Evolutionary conservation across 2,329 filamentous ascomycete genomes (phyloP), one percentile per base, ranked within the genome.

Genomic region (Ophiobolus disseminans): DNA sequence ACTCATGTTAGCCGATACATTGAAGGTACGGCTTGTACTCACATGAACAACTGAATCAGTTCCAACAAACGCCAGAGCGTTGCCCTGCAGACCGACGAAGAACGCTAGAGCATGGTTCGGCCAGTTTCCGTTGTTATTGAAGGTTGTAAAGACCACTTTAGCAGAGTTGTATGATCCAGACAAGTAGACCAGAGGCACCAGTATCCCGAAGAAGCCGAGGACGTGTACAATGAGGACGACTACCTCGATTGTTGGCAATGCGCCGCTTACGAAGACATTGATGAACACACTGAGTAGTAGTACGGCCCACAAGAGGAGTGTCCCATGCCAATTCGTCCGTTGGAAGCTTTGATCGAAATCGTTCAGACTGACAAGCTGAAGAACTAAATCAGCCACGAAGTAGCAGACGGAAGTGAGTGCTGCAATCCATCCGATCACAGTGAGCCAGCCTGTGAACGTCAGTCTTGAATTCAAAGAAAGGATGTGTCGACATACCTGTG

Each of bases 191-290:
- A 72, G 14, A 0, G 69, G 66, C 19, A 82, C 76, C 9, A 83
- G 63, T 45, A 82, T 78, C 0, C 75, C 80, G 47, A 82, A 79
- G 59, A 82, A 79, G 3, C 80, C 80, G 11, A 78, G 60, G n/a
- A 82, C 67, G 47, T 83, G 80, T 3, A 82, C 58, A 20, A 80
- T 72, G 6, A 82, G 64, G 17, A 80, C 72, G 11, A 78, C 54
- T 1, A 77, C 76, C 60, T 84, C 81, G 34, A 81, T 71, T 1
- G 74, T 65, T 0, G 80, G 80, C 2, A 83, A 66, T 3, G 76
- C 63, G 3, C 72, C 73, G 6, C 77, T 78, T 11, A 77, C 67
- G 21, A 80, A 72, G 2, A 76, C 73, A 58, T 83, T 83, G 54
- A 80, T 73, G 19, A 68, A 64, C 4, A 78, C 63, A 10, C 73